Evolutionary conservation across 2,329 filamentous ascomycete species (phyloP), one percentile per base, ranked within the genome.

Genomic region (Verticillium dahliae): DNA sequence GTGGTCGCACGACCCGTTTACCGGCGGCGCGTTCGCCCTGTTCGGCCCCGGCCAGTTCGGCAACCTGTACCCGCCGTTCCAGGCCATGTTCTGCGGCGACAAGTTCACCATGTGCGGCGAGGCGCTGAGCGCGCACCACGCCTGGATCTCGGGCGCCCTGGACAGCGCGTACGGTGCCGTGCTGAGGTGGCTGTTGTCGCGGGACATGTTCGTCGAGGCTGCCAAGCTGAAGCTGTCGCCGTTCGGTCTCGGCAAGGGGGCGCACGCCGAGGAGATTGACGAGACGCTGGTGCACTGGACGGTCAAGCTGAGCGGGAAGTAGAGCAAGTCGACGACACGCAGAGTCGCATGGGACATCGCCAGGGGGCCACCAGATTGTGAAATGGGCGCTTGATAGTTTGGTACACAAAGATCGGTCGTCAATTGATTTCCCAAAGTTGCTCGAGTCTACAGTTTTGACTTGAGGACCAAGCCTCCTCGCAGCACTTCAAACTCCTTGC

Each of bases 401-500:
- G 15, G 38, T 39, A 27, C 45, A 52, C 6, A 11, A 27, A 45
- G 1, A 45, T n/a, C n/a, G 1, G 39, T 38, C 37, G 2, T 41
- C 39, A 4, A 14, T 14, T 41, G 13, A 6, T 15, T 41, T 41
- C 1, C 15, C 39, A 15, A 15, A 15, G 37, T 5, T 10, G 15
- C 39, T 15, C 6, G 2, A 15, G 27, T 27, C 11, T 66, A 78
- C 34, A 78, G 60, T 66, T 73, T 78, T 5, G 74, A 69, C 60
- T 65, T 81, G 64, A 79, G 74, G 22, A 88, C 81, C 64, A 92
- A 72, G 0, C 84, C 87, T 0, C 89, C 90, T 34, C 84, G 76
- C 34, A 80, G 74, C 1, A 90, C 78, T n/a, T 85, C 81, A 71
- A 88, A 97, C 37, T 97, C 85, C 62, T 76, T 80, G 1, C 90